Conservation (phyloP, 495 filamentous ascomycete genomes). For the Penicillium herquei region DNA sequence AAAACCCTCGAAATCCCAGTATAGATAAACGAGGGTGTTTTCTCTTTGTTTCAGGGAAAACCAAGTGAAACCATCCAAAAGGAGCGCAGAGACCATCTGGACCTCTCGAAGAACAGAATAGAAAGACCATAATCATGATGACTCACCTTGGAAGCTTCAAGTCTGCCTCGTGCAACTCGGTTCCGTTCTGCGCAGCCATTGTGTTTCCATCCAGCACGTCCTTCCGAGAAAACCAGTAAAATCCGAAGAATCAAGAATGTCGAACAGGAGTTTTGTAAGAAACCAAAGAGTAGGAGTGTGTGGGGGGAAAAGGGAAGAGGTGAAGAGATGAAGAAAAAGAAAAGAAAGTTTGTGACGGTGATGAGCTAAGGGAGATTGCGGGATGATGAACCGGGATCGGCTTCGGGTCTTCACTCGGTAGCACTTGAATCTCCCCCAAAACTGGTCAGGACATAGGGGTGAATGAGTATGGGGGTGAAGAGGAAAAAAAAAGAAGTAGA, state of each 20-base stretch:
- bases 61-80: too few species aligned
- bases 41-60: too few species aligned
- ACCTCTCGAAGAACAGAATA: background rate
- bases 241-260: background rate
- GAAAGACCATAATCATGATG: background rate
- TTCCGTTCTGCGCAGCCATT: constrained; percentile 49
- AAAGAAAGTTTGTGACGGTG: constrained; percentile 26
- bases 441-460: background rate
- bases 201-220: constrained; percentile 42
- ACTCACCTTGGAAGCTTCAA: constrained; percentile 50
- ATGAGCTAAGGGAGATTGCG: constrained; percentile 47
- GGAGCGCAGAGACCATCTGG: too few species aligned
- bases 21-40: too few species aligned
- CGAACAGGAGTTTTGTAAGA: background rate
- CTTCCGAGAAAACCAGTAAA: constrained; percentile 6
- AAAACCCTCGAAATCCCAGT: too few species aligned
- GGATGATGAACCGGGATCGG: constrained; percentile 26
- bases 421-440: too few species aligned
- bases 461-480: background rate
- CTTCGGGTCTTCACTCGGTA: background rate
- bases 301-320: constrained; percentile 1
- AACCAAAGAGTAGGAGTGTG: constrained; percentile 3
- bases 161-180: constrained; percentile 52
- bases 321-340: constrained; percentile 12
- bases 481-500: background rate